phyloP scores from a whole-genome alignment of 192 early-diverging fungal genomes.

The Haplosporangium gracile region DNA sequence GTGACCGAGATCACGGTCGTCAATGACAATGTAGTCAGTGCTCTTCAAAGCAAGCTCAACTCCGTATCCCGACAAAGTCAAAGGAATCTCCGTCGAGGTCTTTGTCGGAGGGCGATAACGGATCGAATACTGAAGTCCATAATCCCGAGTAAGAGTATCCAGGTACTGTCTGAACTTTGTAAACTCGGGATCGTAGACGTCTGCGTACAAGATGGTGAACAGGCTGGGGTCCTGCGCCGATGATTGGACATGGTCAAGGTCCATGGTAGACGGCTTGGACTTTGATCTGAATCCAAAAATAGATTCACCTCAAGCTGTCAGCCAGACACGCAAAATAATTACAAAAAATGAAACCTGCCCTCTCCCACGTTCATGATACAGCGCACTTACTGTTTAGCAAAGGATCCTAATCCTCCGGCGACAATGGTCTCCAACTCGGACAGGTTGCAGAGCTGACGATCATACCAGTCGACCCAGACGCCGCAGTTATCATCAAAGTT shows the following conservation, averaged over 20 bases:
- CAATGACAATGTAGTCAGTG: conserved; percentile 96
- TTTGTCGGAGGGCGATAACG: conserved; percentile 74
- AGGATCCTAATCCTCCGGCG: conserved; percentile 18
- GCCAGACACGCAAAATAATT: neutral
- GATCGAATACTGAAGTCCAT: conserved; percentile 72
- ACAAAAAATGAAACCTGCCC: neutral
- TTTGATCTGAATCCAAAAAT: conserved; percentile 11
- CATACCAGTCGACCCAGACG: conserved; percentile 79
- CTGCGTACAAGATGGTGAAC: conserved; percentile 82
- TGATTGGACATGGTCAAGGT: conserved; percentile 41
- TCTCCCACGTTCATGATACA: neutral
- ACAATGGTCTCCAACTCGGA: conserved; percentile 61
- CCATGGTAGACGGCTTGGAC: conserved; percentile 40
- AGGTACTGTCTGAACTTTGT: conserved; percentile 68
- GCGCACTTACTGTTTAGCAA: conserved; percentile 3
- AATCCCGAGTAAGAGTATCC: conserved; percentile 59
- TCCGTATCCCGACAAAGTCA: conserved; percentile 89
- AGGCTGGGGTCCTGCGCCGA: conserved; percentile 10
- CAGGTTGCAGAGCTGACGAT: conserved; percentile 74
- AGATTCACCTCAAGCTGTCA: neutral
- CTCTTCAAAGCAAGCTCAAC: conserved; percentile 96
- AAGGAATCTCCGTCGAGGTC: neutral
- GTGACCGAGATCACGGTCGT: conserved; percentile 83
- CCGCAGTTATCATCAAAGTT: conserved; percentile 65
- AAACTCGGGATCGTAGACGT: conserved; percentile 73